These are phyloP conservation scores for Ogataea paradorogensis DNA, from an alignment of 805 yeast species.

Conservation along the genomic window DNA sequence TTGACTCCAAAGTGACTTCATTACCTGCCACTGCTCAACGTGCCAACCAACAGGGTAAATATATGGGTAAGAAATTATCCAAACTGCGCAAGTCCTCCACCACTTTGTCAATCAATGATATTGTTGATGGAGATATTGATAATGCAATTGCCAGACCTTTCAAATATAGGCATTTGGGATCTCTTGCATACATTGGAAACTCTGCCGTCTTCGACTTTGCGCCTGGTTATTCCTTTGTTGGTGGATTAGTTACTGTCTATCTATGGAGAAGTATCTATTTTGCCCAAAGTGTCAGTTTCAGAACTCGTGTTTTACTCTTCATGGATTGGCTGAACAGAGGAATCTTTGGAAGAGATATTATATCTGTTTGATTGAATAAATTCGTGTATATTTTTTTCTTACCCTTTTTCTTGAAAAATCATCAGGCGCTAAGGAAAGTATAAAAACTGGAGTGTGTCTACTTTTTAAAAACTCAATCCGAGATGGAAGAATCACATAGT, in stretches of 20 bases:
- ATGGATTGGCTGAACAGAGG: conserved; percentile 71
- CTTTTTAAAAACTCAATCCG: neutral
- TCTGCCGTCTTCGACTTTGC: conserved; percentile 67
- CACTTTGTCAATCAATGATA: conserved; percentile 42
- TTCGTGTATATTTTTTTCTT: conserved; percentile 7
- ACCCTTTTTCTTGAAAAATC: neutral
- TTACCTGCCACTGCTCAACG: conserved; percentile 75
- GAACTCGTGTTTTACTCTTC: conserved; percentile 60
- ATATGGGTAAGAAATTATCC: conserved; percentile 58
- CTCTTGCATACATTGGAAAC: conserved; percentile 66
- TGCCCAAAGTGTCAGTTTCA: conserved; percentile 61
- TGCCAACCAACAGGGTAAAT: conserved; percentile 68
- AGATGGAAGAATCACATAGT: conserved; percentile 22
- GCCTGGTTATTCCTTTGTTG: conserved; percentile 59
- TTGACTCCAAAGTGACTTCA: conserved; percentile 62
- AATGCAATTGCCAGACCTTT: conserved; percentile 56
- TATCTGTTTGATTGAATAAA: conserved; percentile 16
- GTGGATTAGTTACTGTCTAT: conserved; percentile 69
- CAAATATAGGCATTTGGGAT: conserved; percentile 61
- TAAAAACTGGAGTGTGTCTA: neutral
- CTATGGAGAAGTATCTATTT: conserved; percentile 71
- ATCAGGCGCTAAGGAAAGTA: conserved; percentile 8
- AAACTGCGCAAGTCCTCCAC: conserved; percentile 46
- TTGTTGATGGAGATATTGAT: conserved; percentile 54
- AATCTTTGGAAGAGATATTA: conserved; percentile 49